Conservation (phyloP, 2,329 filamentous ascomycete genomes). For the Aureobasidium melanogenum region DNA sequence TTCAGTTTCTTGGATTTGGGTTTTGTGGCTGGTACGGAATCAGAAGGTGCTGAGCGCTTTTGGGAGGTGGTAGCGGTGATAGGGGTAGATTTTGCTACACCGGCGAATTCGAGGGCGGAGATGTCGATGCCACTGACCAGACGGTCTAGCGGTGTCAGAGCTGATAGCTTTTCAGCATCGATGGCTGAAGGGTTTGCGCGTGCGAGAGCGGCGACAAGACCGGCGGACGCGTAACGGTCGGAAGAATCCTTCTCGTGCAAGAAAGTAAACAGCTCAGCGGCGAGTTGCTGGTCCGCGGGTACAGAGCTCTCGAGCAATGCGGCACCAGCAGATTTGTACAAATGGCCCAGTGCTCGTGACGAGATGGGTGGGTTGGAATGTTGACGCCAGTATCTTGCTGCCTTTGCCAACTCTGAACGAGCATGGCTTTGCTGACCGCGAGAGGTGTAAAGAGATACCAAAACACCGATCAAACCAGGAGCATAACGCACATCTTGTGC, state of each 20-base stretch:
- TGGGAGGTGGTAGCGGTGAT: conserved; percentile 15
- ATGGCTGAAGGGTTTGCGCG: conserved; percentile 50
- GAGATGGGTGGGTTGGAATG: conserved; percentile 20
- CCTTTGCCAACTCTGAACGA: conserved; percentile 65
- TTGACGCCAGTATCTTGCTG: conserved; percentile 70
- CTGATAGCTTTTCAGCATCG: conserved; percentile 42
- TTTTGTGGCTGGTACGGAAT: conserved; percentile 26
- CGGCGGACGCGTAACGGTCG: conserved; percentile 65
- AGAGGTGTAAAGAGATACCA: conserved; percentile 68
- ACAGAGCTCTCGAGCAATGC: conserved; percentile 70
- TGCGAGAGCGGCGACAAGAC: conserved; percentile 76
- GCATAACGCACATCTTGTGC: conserved; percentile 67
- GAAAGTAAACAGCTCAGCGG: conserved; percentile 68
- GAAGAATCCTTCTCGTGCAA: conserved; percentile 57
- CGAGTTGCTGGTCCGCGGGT: conserved; percentile 56
- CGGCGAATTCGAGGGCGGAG: conserved; percentile 54
- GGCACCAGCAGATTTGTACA: conserved; percentile 74
- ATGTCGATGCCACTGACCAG: conserved; percentile 55
- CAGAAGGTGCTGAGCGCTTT: conserved; percentile 41
- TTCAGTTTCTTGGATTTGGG: conserved; percentile 51
- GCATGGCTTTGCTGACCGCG: conserved; percentile 66
- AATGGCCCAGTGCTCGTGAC: conserved; percentile 42
- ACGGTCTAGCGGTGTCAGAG: conserved; percentile 53
- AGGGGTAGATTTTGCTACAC: conserved; percentile 43
- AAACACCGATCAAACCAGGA: conserved; percentile 72